phyloP scores from a whole-genome alignment of 2,329 filamentous ascomycete genomes.

The Amauroascus verrucosus region DNA sequence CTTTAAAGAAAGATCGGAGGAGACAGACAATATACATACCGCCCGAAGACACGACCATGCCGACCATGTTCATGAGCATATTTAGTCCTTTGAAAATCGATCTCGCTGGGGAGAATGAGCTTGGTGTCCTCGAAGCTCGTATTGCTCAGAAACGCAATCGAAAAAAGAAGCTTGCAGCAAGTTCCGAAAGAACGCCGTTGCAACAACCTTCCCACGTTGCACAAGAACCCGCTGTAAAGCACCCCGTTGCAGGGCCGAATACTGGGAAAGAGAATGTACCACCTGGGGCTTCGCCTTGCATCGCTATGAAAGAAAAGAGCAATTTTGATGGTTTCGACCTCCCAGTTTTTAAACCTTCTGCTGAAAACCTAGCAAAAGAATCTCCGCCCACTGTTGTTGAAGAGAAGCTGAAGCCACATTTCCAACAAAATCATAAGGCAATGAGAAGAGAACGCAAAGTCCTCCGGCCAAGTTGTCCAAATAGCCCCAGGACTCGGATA shows the following conservation, averaged over 20 bases:
- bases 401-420: neutral
- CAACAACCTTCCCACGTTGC: constrained; percentile 32
- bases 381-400: neutral
- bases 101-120: constrained; percentile 18
- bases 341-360: constrained; percentile 13
- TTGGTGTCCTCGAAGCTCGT: constrained; percentile 28
- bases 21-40: constrained; percentile 36
- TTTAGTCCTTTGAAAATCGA: constrained; percentile 33
- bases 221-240: constrained; percentile 34
- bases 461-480: constrained; percentile 5
- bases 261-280: constrained; percentile 55
- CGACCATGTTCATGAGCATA: constrained; percentile 36
- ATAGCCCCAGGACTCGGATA: constrained; percentile 4
- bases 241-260: constrained; percentile 44
- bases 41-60: constrained; percentile 33
- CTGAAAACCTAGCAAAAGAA: constrained; percentile 25
- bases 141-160: constrained; percentile 27
- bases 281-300: constrained; percentile 31
- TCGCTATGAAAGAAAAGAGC: constrained; percentile 17
- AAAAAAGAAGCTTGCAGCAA: constrained; percentile 19
- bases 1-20: constrained; percentile 26
- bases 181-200: constrained; percentile 37
- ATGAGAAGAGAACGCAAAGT: neutral
- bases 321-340: constrained; percentile 10
- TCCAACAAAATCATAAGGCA: neutral